phyloP scores from a whole-genome alignment of 2,329 filamentous ascomycete genomes.

The Sporothrix variecibatus region DNA sequence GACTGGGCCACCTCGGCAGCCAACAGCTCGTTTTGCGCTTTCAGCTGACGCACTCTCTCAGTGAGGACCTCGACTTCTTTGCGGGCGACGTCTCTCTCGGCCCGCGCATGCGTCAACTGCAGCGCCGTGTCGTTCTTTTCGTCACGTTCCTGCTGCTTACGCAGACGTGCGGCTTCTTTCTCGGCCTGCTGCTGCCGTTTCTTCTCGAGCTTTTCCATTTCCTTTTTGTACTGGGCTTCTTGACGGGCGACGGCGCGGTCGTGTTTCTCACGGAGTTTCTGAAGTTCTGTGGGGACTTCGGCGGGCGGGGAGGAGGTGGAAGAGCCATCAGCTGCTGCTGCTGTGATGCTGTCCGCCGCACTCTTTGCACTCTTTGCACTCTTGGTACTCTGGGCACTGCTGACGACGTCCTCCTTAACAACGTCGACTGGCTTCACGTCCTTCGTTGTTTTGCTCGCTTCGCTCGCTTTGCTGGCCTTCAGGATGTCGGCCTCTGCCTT shows the following conservation, averaged over 20 bases:
- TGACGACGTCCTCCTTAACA: slow-evolving; percentile 30
- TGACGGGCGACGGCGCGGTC: slow-evolving; percentile 64
- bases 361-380: background rate
- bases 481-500: slow-evolving; percentile 9
- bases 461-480: slow-evolving; percentile 50
- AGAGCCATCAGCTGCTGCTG: background rate
- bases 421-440: slow-evolving; percentile 50
- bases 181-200: slow-evolving; percentile 63
- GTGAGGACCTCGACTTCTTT: slow-evolving; percentile 58
- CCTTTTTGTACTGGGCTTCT: slow-evolving; percentile 65
- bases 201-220: slow-evolving; percentile 65
- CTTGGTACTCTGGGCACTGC: slow-evolving; percentile 26
- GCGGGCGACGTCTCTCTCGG: slow-evolving; percentile 55
- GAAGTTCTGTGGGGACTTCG: slow-evolving; percentile 39
- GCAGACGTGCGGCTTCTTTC: slow-evolving; percentile 55
- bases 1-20: slow-evolving; percentile 50
- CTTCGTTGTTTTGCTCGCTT: slow-evolving; percentile 55
- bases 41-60: slow-evolving; percentile 57
- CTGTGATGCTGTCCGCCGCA: background rate
- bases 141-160: slow-evolving; percentile 56
- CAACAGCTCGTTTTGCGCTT: slow-evolving; percentile 61
- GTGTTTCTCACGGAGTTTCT: slow-evolving; percentile 65
- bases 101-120: slow-evolving; percentile 53
- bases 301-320: background rate
- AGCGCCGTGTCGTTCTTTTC: slow-evolving; percentile 49